Percentiles rank a stretch among this genome's conserved stretches.
Evolutionary conservation across 2,329 filamentous ascomycete genomes (phyloP).

Genomic region (Bertia moriformis): DNA sequence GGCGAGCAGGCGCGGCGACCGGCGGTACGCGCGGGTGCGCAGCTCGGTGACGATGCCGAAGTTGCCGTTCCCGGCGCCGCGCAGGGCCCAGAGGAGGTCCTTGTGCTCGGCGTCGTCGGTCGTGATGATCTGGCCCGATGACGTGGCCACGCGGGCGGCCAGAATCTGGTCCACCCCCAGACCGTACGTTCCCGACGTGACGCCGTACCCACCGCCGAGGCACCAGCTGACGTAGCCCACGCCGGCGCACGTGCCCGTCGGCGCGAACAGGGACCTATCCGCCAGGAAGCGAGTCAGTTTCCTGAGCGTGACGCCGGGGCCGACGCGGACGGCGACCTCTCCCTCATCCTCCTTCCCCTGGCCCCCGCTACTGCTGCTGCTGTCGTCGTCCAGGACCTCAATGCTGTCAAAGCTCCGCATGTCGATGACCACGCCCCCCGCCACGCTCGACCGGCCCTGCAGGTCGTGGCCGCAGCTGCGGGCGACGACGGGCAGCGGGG

Average conservation of each 20-base stretch:
- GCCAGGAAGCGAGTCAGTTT: constrained; percentile 5
- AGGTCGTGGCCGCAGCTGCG: too few relatives aligned
- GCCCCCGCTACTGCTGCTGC: too few relatives aligned
- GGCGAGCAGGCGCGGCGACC: too few relatives aligned
- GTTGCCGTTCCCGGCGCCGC: constrained; percentile 7
- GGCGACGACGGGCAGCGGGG: too few relatives aligned
- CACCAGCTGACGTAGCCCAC: constrained; percentile 7
- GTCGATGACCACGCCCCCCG: too few relatives aligned
- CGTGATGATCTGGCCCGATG: constrained; percentile 2
- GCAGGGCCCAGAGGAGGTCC: constrained; percentile 7
- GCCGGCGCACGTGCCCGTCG: constrained; percentile 5
- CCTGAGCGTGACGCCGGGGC: constrained; percentile 6
- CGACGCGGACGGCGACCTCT: constrained; percentile 7
- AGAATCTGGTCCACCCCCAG: constrained; percentile 7
- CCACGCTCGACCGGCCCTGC: too few relatives aligned
- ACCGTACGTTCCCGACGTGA: constrained; percentile 5
- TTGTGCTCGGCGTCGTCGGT: constrained; percentile 3
- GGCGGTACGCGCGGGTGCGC: constrained; percentile 9
- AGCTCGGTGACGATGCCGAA: constrained; percentile 7
- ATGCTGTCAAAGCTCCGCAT: too few relatives aligned
- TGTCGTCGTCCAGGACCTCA: too few relatives aligned
- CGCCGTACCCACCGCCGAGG: constrained; percentile 7
- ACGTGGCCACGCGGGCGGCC: constrained; percentile 5
- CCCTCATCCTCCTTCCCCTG: too few relatives aligned
- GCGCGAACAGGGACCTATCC: constrained; percentile 5